Percentiles rank a stretch among this genome's conserved stretches.
Evolutionary conservation across 75 land plant genomes (phyloP).

Genomic region (Cunninghamia lanceolata): DNA sequence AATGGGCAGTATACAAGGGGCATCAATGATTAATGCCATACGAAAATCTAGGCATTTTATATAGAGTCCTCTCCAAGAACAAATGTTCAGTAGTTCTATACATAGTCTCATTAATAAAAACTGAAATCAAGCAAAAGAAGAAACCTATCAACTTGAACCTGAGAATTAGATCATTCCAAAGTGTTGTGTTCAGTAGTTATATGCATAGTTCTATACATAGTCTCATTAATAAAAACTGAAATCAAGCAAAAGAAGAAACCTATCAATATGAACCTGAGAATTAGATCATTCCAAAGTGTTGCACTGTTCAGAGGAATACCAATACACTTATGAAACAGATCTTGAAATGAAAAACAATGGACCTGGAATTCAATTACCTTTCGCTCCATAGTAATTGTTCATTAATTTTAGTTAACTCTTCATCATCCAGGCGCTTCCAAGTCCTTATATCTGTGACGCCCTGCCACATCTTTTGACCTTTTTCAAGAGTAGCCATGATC

Average conservation of each 20-base stretch:
- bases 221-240: not conserved
- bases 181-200: no score
- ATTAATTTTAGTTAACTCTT: slow-evolving; percentile 51
- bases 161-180: not conserved
- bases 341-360: not conserved
- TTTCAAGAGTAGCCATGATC: slow-evolving; percentile 46
- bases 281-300: not conserved
- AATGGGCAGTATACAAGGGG: not conserved
- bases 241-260: not conserved
- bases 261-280: not conserved
- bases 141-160: not conserved
- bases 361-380: not conserved
- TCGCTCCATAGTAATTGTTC: slow-evolving; percentile 62
- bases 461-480: slow-evolving; percentile 41
- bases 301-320: not conserved
- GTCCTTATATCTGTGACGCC: slow-evolving; percentile 63
- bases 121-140: not conserved
- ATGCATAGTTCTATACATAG: not conserved
- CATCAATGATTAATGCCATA: not conserved
- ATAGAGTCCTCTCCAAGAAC: not conserved
- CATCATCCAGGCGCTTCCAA: slow-evolving; percentile 80
- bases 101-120: not conserved
- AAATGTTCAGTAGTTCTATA: not conserved
- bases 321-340: not conserved
- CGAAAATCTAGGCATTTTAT: not conserved